Percentiles rank a stretch among this genome's conserved stretches.
These are phyloP conservation scores for Aphanomyces stellatus DNA, from an alignment of 352 stramenopile genomes.

Conservation along the genomic window DNA sequence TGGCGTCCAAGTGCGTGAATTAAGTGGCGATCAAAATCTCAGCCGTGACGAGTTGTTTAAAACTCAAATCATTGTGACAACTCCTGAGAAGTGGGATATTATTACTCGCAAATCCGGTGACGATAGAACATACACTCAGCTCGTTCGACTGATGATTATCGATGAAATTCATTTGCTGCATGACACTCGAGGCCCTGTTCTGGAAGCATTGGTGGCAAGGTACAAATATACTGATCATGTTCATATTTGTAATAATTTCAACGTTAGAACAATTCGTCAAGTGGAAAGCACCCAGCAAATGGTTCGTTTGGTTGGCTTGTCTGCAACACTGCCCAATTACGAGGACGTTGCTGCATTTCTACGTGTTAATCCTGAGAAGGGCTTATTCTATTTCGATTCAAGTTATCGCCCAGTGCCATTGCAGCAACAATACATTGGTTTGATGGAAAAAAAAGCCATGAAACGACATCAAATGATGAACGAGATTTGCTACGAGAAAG, in stretches of 20 bases:
- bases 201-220: slow-evolving; percentile 96
- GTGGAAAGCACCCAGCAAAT: slow-evolving; percentile 97
- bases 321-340: slow-evolving; percentile 99
- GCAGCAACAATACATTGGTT: slow-evolving; percentile 99
- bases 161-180: slow-evolving; percentile 99
- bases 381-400: slow-evolving; percentile 99
- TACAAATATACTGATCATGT: no score
- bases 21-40: slow-evolving; percentile 98
- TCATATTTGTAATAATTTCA: neutral
- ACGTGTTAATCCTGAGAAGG: slow-evolving; percentile 94
- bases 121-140: slow-evolving; percentile 95
- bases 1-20: slow-evolving; percentile 93
- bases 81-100: slow-evolving; percentile 99
- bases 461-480: slow-evolving; percentile 99
- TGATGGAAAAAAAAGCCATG: slow-evolving; percentile 99
- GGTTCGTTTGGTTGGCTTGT: slow-evolving; percentile 96
- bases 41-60: slow-evolving; percentile 96
- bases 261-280: slow-evolving; percentile 89
- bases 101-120: slow-evolving; percentile 98
- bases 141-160: slow-evolving; percentile 98
- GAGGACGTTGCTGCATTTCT: slow-evolving; percentile 98
- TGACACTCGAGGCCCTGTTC: slow-evolving; percentile 96
- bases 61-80: slow-evolving; percentile 99
- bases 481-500: slow-evolving; percentile 99
- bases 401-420: slow-evolving; percentile 98